Base-by-base conservation (phyloP, 768 basidiomycete species). In the Boletales sp. region DNA sequence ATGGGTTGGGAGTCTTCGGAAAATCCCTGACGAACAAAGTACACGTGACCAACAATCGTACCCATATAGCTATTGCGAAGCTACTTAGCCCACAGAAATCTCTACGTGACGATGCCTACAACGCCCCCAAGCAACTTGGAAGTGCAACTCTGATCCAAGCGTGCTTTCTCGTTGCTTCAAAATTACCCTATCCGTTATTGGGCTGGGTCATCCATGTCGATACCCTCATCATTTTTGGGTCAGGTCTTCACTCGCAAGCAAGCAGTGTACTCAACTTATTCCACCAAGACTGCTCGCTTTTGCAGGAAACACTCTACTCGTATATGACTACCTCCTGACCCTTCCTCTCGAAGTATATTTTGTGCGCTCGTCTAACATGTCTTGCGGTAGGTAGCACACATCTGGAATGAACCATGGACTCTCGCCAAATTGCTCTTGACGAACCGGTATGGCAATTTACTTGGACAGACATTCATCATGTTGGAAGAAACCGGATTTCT, bases 271-370 rank as follows among this genome's bases (percentile, higher is more conserved):
- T 41, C 21, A 63, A 40, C 24, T 17, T 32, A n/a, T 1, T 29
- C 8, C 1, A 8, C 14, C 4, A 29, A 64, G 63, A 40, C 1
- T 27, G 2, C 38, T 38, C 36, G 43, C 53, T 18, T 30, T 63
- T 40, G 40, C 57, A 39, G 66, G 64, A 18, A 65, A 41, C 19
- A 40, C 62, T 13, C 34, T 66, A 4, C 62, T 66, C 5, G 35
- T 57, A 5, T 65, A 65, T 18, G 65, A 66, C 29, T 58, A 64
- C 43, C 12, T 67, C 40, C 45, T 66, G 2, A 68, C 67, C 13
- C 6, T 66, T 36, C 30, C 48, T 11, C 52, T 62, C 47, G 67
- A 68, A 50, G 65, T 64, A 31, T 8, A 56, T 56, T 11, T 42
- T 13, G 3, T 24, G 24, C 24, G 24, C 24, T 24, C 38, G 11